Evolutionary conservation across 805 yeast species (phyloP).

Genomic region (Candida piceae): DNA sequence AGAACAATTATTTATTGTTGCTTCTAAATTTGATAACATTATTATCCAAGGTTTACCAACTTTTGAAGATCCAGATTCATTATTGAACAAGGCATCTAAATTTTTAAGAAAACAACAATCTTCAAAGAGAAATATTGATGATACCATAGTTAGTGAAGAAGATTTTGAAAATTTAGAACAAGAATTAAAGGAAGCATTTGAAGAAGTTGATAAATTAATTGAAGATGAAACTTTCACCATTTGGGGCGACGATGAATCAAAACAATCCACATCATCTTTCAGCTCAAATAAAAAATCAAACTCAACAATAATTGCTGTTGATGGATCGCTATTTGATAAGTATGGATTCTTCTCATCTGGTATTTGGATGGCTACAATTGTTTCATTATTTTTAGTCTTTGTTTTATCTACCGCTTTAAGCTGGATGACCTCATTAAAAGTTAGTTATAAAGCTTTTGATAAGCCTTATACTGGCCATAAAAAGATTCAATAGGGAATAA

Average conservation of each 20-base stretch:
- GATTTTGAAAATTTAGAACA: conserved; percentile 24
- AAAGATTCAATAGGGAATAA: conserved; percentile 40
- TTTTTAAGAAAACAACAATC: conserved; percentile 9
- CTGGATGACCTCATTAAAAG: conserved; percentile 68
- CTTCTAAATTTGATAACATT: conserved; percentile 9
- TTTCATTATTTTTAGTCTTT: conserved; percentile 52
- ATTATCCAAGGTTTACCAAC: conserved; percentile 32
- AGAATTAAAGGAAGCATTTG: conserved; percentile 28
- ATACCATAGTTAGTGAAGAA: conserved; percentile 16
- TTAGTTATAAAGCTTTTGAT: conserved; percentile 79
- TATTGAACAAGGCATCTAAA: conserved; percentile 14
- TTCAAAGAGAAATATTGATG: conserved; percentile 15
- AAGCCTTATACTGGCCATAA: conserved; percentile 52
- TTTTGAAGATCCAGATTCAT: conserved; percentile 11
- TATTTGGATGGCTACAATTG: conserved; percentile 68
- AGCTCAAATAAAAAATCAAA: neutral
- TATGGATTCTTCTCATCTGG: conserved; percentile 79
- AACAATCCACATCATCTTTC: conserved; percentile 12
- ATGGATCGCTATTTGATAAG: conserved; percentile 49
- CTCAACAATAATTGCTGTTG: conserved; percentile 6
- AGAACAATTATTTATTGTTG: conserved; percentile 10
- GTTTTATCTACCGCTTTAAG: conserved; percentile 58
- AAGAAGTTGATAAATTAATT: conserved; percentile 24
- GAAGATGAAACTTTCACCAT: conserved; percentile 23
- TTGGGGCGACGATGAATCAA: too few species aligned